These are phyloP conservation scores for Saccharomycopsis fibuligera DNA, from an alignment of 805 yeast species.

Conservation along the genomic window DNA sequence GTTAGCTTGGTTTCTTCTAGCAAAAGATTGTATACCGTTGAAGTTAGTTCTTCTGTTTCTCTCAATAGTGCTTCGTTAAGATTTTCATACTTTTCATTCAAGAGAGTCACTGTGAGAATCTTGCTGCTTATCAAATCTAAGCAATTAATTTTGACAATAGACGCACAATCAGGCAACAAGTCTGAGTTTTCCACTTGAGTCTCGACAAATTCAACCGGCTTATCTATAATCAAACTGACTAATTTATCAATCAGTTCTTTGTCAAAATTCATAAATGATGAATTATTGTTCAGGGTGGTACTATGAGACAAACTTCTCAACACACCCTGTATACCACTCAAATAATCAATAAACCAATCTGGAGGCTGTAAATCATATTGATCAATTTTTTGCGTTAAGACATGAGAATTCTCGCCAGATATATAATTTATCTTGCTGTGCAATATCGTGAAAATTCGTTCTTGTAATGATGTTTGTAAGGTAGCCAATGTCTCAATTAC, in stretches of 20 bases:
- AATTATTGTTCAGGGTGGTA: neutral
- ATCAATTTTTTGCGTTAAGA: conserved; percentile 24
- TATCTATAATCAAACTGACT: conserved; percentile 36
- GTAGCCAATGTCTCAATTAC: conserved; percentile 26
- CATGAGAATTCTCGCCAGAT: conserved; percentile 28
- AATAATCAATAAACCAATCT: conserved; percentile 70
- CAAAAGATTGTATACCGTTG: conserved; percentile 41
- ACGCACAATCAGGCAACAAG: conserved; percentile 26
- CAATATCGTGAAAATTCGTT: conserved; percentile 35
- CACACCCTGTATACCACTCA: conserved; percentile 52
- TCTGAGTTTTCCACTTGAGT: conserved; percentile 27
- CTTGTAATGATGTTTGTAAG: conserved; percentile 31
- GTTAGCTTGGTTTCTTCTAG: conserved; percentile 47
- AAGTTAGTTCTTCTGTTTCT: conserved; percentile 34
- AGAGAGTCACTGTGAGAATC: conserved; percentile 40
- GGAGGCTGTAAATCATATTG: conserved; percentile 46
- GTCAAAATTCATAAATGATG: conserved; percentile 35
- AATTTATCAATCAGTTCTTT: conserved; percentile 33
- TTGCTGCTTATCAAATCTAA: conserved; percentile 52
- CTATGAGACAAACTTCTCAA: conserved; percentile 40
- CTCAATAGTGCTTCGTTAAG: conserved; percentile 31
- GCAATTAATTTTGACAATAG: conserved; percentile 50
- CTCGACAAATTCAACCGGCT: conserved; percentile 29
- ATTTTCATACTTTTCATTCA: conserved; percentile 33
- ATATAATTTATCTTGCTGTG: conserved; percentile 31